Evolutionary conservation across 768 basidiomycete species (phyloP).

Genomic region (Rubroboletus satanas): DNA sequence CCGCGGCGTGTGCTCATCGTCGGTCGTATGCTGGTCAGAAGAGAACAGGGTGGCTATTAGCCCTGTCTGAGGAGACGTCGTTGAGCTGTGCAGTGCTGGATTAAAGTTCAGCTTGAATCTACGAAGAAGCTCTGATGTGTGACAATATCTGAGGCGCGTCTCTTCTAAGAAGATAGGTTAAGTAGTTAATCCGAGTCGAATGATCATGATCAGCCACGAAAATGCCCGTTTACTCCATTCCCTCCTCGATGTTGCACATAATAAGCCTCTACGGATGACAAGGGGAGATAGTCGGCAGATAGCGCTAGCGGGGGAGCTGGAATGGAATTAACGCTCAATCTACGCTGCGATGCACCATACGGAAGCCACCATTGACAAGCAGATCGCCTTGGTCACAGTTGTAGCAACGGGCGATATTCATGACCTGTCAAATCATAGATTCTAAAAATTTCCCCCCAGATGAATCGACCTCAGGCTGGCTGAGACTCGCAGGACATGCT

Average conservation of each 20-base stretch:
- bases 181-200: background rate
- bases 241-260: background rate
- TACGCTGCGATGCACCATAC: no score
- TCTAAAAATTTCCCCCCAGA: background rate
- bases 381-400: background rate
- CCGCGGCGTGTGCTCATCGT: background rate
- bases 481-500: background rate
- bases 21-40: background rate
- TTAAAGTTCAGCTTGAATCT: background rate
- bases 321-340: background rate
- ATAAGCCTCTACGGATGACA: background rate
- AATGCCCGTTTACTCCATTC: background rate
- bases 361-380: background rate
- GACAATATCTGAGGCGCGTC: background rate
- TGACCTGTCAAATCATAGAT: background rate
- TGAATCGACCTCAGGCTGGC: background rate
- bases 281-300: background rate
- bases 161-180: constrained; percentile 1
- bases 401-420: background rate
- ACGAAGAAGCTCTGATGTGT: constrained; percentile 3
- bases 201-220: background rate
- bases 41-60: background rate
- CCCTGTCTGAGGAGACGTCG: background rate
- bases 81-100: background rate
- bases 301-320: background rate